Evolutionary conservation across 164 flowering plant genomes (phyloP).

Genomic region (Platanus orientalis): DNA sequence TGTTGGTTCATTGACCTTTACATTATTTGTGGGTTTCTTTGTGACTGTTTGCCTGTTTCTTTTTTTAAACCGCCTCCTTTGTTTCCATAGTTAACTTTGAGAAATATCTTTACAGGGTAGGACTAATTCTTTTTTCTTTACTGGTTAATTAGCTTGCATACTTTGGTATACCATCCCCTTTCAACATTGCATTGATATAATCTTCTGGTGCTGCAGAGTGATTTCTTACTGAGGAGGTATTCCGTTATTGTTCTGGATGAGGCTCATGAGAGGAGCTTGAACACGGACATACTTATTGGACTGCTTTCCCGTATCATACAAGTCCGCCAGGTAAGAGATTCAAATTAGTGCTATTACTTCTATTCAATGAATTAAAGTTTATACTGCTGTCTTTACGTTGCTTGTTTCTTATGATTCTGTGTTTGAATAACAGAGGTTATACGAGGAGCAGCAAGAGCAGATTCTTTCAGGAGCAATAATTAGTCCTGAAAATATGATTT

Average conservation of each 20-base stretch:
- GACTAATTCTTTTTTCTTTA: neutral
- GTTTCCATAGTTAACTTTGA: too few relatives aligned
- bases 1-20: too few relatives aligned
- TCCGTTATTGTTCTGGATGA: slow-evolving; percentile 88
- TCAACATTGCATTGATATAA: neutral
- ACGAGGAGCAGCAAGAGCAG: slow-evolving; percentile 53
- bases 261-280: slow-evolving; percentile 98
- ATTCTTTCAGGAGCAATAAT: slow-evolving; percentile 43
- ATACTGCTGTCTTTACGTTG: neutral
- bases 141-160: neutral
- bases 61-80: too few relatives aligned
- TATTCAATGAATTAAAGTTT: neutral
- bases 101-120: neutral
- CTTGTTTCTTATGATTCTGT: slow-evolving; percentile 5
- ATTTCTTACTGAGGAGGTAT: slow-evolving; percentile 69
- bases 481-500: slow-evolving; percentile 39
- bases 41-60: too few relatives aligned
- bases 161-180: neutral
- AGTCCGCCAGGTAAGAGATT: slow-evolving; percentile 57
- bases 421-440: slow-evolving; percentile 37
- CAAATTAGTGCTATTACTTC: neutral
- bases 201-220: slow-evolving; percentile 51
- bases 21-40: too few relatives aligned
- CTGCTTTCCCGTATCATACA: slow-evolving; percentile 79
- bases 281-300: slow-evolving; percentile 94